Base-by-base conservation (phyloP, 306 rosid genomes). In the Inga laurina region DNA sequence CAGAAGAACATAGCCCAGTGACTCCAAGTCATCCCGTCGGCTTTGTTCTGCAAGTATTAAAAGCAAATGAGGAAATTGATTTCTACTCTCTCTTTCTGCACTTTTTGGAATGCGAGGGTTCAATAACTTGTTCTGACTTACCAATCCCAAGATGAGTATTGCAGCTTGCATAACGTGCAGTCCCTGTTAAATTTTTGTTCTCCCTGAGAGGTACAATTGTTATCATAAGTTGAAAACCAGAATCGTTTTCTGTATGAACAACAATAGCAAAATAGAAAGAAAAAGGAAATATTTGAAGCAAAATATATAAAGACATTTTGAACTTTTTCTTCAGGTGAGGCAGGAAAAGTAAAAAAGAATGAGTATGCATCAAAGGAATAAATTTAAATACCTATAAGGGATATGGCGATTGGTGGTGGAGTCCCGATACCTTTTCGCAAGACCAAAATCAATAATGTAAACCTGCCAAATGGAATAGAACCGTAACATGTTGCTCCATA, bases 141-240 rank as follows among this genome's bases (percentile, higher is more conserved):
- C 98, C 98, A 18, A 94, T 94, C 79, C 98, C 98, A 83, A 94
- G 94, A 87, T 94, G 98, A 68, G 98, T 94, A 84, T 94, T 94
- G 89, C 97, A 93, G 89, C 98, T 94, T 48, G 98, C 98, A 90
- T 93, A 94, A 8, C 98, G 94, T 32, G 97, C 98, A 79, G 98
- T 94, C 77, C 98, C 98, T 32, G 98, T 94, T 82, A 94, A 86
- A 85, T 91, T 94, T 81, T 94, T 94, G 80, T 94, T 93, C 86
- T 94, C 98, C 91, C 98, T 94, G 87, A 44, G 77, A 0, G 1
- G 39, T 30, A 78, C 54, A 61, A 80, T 71, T 72, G 43, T 52
- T 69, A 86, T 62, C 46, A n/a, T 32, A 21, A 56, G 54, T 7
- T 34, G 37, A 77, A 77, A 15, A 35, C 15, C 9, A n/a, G 16